Evolutionary conservation across 768 basidiomycete genomes (phyloP).

Genomic region (Kwoniella sp.): DNA sequence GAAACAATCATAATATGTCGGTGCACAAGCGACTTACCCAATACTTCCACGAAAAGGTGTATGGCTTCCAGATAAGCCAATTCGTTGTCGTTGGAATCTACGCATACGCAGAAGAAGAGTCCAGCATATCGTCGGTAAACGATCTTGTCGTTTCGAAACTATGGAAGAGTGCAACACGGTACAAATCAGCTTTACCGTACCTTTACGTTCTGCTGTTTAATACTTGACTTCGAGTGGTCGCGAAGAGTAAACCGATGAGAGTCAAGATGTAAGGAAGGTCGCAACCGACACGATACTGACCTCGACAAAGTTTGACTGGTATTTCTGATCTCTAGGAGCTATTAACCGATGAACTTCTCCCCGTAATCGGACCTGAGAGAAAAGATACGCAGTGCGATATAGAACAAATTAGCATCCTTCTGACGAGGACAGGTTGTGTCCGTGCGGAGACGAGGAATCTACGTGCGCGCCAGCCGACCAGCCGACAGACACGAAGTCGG

Average conservation of each 20-base stretch:
- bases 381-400: background rate
- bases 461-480: too few relatives aligned
- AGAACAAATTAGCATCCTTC: too few relatives aligned
- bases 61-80: conserved; percentile 96
- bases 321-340: conserved; percentile 96
- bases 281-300: conserved; percentile 62
- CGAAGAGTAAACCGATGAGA: too few relatives aligned
- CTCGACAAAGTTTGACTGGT: conserved; percentile 99
- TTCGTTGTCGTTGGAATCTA: conserved; percentile 98
- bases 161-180: conserved; percentile 2
- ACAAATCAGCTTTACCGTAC: conserved; percentile 10
- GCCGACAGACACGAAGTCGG: too few relatives aligned
- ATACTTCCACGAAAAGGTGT: conserved; percentile 95
- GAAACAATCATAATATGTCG: too few relatives aligned
- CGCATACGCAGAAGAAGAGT: conserved; percentile 95
- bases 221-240: too few relatives aligned
- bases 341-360: conserved; percentile 96
- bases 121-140: conserved; percentile 96
- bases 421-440: too few relatives aligned
- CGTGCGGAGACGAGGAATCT: too few relatives aligned
- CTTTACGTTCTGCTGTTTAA: too few relatives aligned
- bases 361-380: conserved; percentile 77
- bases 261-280: too few relatives aligned
- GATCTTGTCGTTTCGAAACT: conserved; percentile 98
- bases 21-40: conserved; percentile 64